These are phyloP conservation scores for Epichloe bromicola DNA, from an alignment of 2,329 filamentous ascomycete species.

Conservation along the genomic window DNA sequence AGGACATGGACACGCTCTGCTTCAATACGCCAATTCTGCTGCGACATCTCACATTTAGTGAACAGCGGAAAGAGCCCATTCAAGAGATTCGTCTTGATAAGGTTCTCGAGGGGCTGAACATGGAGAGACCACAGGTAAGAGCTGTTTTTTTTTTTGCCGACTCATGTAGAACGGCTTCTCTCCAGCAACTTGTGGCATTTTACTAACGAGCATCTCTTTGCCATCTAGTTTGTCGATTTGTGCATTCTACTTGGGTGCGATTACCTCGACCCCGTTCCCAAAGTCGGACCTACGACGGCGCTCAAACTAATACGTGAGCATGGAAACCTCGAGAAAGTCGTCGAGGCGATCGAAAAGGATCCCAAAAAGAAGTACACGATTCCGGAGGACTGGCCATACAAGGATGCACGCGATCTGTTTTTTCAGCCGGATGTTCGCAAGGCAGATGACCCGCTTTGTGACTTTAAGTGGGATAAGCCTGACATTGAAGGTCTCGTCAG, in stretches of 20 bases:
- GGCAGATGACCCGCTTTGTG: slow-evolving; percentile 75
- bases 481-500: slow-evolving; percentile 82
- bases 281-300: slow-evolving; percentile 82
- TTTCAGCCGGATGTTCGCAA: slow-evolving; percentile 76
- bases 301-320: slow-evolving; percentile 91
- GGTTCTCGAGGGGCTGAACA: slow-evolving; percentile 72
- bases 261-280: slow-evolving; percentile 92
- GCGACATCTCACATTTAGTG: slow-evolving; percentile 88
- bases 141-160: background rate
- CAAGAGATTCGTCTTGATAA: slow-evolving; percentile 85
- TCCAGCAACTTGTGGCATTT: background rate
- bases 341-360: slow-evolving; percentile 66
- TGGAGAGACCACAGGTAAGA: slow-evolving; percentile 72
- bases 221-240: slow-evolving; percentile 75
- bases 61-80: slow-evolving; percentile 94
- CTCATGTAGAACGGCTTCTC: background rate
- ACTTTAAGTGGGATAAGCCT: slow-evolving; percentile 96
- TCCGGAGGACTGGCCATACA: slow-evolving; percentile 93
- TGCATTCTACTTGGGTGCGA: slow-evolving; percentile 97
- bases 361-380: slow-evolving; percentile 70
- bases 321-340: slow-evolving; percentile 73
- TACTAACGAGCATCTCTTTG: background rate
- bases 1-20: slow-evolving; percentile 98
- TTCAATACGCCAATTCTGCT: slow-evolving; percentile 87
- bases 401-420: slow-evolving; percentile 85